A percentile compares a stretch with the other conserved stretches of the same genome.
Evolutionary conservation across 2,329 filamentous ascomycete genomes (phyloP).

Genomic region (Zymoseptoria crescenta): DNA sequence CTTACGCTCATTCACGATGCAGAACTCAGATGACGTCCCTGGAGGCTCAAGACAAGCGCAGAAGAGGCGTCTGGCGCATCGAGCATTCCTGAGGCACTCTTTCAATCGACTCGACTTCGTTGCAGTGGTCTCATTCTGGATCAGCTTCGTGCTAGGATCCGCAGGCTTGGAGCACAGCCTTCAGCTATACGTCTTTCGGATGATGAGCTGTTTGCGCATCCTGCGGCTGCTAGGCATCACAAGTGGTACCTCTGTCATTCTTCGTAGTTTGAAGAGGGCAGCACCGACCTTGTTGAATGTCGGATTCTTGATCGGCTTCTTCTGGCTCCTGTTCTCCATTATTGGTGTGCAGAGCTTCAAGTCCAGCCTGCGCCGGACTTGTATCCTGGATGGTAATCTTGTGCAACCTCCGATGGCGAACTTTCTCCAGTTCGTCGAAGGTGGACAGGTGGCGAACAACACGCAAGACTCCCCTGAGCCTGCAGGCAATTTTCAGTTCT

Average conservation of each 20-base stretch:
- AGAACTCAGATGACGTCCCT: constrained; percentile 39
- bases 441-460: constrained; percentile 5
- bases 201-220: constrained; percentile 93
- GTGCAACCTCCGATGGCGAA: constrained; percentile 33
- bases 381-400: constrained; percentile 39
- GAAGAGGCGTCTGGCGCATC: constrained; percentile 74
- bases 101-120: constrained; percentile 96
- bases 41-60: constrained; percentile 67
- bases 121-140: constrained; percentile 92
- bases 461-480: constrained; percentile 17
- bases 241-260: constrained; percentile 87
- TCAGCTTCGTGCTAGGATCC: constrained; percentile 68
- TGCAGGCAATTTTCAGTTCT: constrained; percentile 63
- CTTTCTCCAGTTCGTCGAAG: constrained; percentile 40
- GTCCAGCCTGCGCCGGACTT: constrained; percentile 42
- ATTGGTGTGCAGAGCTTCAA: constrained; percentile 91
- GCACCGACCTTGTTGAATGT: constrained; percentile 87
- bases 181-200: constrained; percentile 84
- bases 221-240: constrained; percentile 84
- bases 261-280: constrained; percentile 90
- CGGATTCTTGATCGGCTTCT: constrained; percentile 89
- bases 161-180: constrained; percentile 59
- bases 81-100: constrained; percentile 87
- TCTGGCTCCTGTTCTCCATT: constrained; percentile 96
- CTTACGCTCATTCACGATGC: constrained; percentile 31